Percentiles rank a stretch among this genome's conserved stretches.
Conservation (phyloP, 768 basidiomycete genomes). For the Clitopilus passeckerianus region DNA sequence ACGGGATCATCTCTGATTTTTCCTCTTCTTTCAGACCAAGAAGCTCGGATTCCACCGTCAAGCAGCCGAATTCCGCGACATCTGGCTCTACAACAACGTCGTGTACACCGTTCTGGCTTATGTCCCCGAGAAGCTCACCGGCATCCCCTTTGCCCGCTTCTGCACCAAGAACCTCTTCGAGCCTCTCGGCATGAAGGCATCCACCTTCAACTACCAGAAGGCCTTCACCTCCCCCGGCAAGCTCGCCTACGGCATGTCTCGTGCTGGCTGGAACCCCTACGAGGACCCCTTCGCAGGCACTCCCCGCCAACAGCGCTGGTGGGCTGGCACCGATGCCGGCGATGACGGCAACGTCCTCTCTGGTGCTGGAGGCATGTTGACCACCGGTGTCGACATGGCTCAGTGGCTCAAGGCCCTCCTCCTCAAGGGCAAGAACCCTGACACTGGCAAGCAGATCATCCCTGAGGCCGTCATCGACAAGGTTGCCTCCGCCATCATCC, state of each 20-base stretch:
- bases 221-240: conserved; percentile 18
- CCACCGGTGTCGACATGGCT: conserved; percentile 21
- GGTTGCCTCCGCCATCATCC: conserved; percentile 17
- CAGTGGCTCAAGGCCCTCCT: conserved; percentile 23
- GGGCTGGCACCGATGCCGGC: conserved; percentile 12
- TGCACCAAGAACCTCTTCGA: conserved; percentile 21
- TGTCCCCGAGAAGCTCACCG: conserved; percentile 14
- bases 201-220: conserved; percentile 19
- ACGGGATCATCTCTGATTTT: not conserved
- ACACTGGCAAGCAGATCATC: conserved; percentile 16
- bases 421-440: conserved; percentile 17
- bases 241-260: conserved; percentile 16
- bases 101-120: conserved; percentile 19
- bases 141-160: conserved; percentile 14
- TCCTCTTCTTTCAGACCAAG: conserved; percentile 7
- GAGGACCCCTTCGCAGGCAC: conserved; percentile 9
- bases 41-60: conserved; percentile 15
- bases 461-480: conserved; percentile 16
- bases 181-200: conserved; percentile 18
- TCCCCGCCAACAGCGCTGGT: conserved; percentile 12
- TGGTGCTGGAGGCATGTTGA: conserved; percentile 24
- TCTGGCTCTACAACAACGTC: conserved; percentile 19
- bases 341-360: conserved; percentile 19
- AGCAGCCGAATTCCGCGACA: conserved; percentile 19
- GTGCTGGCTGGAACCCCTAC: conserved; percentile 1